These are phyloP conservation scores for Styphnolobium japonicum DNA, from an alignment of 306 rosid genomes.

Conservation along the genomic window DNA sequence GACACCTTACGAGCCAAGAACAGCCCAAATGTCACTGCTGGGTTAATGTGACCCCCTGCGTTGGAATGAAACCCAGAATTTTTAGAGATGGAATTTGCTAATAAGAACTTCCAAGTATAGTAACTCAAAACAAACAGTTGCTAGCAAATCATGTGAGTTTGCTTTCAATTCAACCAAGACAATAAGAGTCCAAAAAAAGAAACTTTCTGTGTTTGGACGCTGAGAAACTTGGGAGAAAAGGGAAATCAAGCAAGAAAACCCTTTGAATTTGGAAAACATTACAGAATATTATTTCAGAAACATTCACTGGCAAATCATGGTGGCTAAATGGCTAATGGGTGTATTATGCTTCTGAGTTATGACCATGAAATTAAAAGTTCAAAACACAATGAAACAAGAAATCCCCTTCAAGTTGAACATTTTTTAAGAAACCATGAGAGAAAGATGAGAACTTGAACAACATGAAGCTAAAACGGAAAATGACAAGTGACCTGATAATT, in stretches of 20 bases:
- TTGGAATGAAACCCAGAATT: neutral
- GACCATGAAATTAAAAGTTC: no score
- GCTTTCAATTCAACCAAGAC: neutral
- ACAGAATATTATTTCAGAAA: neutral
- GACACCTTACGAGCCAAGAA: conserved; percentile 95
- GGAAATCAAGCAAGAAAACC: neutral
- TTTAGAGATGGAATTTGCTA: neutral
- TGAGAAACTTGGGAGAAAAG: neutral
- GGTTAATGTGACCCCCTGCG: conserved; percentile 97
- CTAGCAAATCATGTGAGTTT: neutral
- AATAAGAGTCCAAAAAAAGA: neutral
- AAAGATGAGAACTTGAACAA: neutral
- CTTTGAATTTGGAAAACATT: neutral
- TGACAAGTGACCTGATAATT: neutral
- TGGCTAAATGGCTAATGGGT: no score
- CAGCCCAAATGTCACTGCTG: conserved; percentile 95
- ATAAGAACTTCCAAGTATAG: neutral
- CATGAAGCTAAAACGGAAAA: neutral
- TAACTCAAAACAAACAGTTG: neutral
- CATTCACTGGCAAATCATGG: neutral
- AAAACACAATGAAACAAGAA: neutral
- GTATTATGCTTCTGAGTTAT: no score
- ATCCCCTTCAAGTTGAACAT: neutral
- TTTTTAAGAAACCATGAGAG: neutral
- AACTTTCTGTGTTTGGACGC: neutral